A percentile compares a stretch with the other conserved stretches of the same genome.
Evolutionary conservation across 129 eudicot species (phyloP).

Genomic region (Erigeron canadensis): DNA sequence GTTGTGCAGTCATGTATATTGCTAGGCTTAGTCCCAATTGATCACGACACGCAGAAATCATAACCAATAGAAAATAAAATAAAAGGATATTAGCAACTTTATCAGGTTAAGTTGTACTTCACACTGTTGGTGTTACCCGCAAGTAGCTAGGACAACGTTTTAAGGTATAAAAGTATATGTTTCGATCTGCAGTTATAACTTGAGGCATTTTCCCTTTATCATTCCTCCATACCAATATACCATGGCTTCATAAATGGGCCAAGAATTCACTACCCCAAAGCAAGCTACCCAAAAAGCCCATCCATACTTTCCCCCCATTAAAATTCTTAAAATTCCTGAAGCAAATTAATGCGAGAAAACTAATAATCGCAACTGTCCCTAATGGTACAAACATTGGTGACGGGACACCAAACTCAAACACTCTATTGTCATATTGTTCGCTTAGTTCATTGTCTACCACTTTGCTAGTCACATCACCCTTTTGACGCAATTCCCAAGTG

Average conservation of each 20-base stretch:
- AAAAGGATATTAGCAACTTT: no score
- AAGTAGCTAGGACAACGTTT: not conserved
- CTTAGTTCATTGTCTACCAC: conserved; percentile 54
- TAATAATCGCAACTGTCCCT: conserved; percentile 49
- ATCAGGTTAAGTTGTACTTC: no score
- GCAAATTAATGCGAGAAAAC: conserved; percentile 44
- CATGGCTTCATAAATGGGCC: conserved; percentile 81
- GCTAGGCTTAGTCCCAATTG: no score
- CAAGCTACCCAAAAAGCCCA: conserved; percentile 46
- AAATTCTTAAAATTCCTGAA: conserved; percentile 27
- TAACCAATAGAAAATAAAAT: no score
- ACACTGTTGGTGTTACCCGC: not conserved
- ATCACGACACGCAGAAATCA: no score
- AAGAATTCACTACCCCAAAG: conserved; percentile 55
- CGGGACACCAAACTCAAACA: conserved; percentile 61
- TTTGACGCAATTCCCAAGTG: no score
- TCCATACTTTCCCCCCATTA: conserved; percentile 28
- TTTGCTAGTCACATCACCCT: no score
- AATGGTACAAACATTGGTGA: conserved; percentile 77
- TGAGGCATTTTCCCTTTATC: conserved; percentile 70
- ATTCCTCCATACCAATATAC: conserved; percentile 57
- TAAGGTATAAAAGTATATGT: not conserved
- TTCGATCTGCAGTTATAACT: conserved; percentile 26
- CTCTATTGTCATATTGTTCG: conserved; percentile 59
- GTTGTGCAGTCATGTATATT: no score